Conservation (phyloP, 768 basidiomycete genomes). For the Tremella fuciformis region DNA sequence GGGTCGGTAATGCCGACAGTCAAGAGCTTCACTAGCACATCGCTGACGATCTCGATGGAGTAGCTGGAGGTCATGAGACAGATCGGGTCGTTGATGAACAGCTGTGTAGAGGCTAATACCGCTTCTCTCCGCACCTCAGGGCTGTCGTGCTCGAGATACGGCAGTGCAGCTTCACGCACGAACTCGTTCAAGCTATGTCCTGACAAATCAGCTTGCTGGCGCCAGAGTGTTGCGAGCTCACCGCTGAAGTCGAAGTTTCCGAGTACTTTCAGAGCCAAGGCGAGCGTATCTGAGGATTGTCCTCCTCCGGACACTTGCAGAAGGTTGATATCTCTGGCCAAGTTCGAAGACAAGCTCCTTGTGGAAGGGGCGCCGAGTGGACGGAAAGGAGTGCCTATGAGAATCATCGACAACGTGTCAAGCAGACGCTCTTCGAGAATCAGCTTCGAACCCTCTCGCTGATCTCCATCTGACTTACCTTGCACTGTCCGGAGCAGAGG, state of each 20-base stretch:
- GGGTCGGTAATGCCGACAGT: constrained; percentile 96
- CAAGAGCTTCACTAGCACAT: constrained; percentile 92
- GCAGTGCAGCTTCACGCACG: constrained; percentile 82
- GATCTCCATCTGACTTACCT: no score
- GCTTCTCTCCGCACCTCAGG: constrained; percentile 82
- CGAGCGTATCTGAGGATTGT: constrained; percentile 56
- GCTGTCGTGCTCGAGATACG: constrained; percentile 90
- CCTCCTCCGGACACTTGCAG: constrained; percentile 26
- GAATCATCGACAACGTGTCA: constrained; percentile 73
- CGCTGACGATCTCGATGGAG: constrained; percentile 93
- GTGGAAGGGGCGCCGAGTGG: constrained; percentile 79
- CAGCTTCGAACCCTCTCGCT: constrained; percentile 1
- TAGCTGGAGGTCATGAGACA: constrained; percentile 94
- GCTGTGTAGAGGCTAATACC: constrained; percentile 82
- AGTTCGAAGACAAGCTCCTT: constrained; percentile 53
- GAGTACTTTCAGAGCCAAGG: constrained; percentile 78
- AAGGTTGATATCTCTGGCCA: constrained; percentile 29
- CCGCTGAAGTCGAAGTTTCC: constrained; percentile 94
- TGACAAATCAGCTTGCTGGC: constrained; percentile 38
- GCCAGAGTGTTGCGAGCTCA: constrained; percentile 47
- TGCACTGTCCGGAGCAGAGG: constrained; percentile 89
- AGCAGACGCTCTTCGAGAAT: constrained; percentile 71
- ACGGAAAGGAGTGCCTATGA: constrained; percentile 80
- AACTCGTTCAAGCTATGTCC: constrained; percentile 95
- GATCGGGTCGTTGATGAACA: constrained; percentile 92